Evolutionary conservation across 176 grass and related monocot genomes (phyloP), one percentile per base, ranked within the genome.

Genomic region (Rhynchospora pubera): DNA sequence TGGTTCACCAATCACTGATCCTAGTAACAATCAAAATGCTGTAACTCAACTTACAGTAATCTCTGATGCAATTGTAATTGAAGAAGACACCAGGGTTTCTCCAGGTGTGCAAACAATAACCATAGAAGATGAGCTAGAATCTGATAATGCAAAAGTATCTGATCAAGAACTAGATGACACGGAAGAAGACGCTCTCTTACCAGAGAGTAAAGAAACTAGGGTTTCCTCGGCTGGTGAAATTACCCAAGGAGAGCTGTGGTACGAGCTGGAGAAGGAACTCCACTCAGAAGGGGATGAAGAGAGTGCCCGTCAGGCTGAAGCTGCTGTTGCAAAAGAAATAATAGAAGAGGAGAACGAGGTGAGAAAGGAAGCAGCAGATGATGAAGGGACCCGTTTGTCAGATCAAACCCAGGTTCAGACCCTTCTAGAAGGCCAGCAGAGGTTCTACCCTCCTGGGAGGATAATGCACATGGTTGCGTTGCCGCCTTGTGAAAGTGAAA

Each of bases 391-490:
- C 11, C 85, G 84, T 21, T 85, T 88, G 43, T 87, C 84, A 62
- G 86, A 91, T 61, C 83, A 83, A 45, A 85, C 82, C 57, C 89
- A 93, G 85, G 71, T 79, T 15, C 92, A 94, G 62, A 81, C 58
- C 9, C 79, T 81, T 65, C 79, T 62, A 52, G 79, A 81, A 65
- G 79, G 79, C 6, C 79, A 81, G 57, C 79, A 81, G 44, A 89
- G 94, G 63, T 98, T 98, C 89, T 98, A 98, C 70, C 95, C 95
- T 10, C 95, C 95, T 4, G 95, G 95, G 18, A 88, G 89, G 79
- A 94, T 98, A 45, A 94, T 98, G 95, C 95, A 98, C 79, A 98
- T 98, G 92, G 92, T 98, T 42, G 82, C 75, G 9, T 79, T 94
- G 85, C 95, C 90, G 46, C 73, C 82, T 39, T 18, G 81, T 26